Evolutionary conservation across 2,329 filamentous ascomycete genomes (phyloP), one percentile per base, ranked within the genome.

Genomic region (Colletotrichum tropicicola): DNA sequence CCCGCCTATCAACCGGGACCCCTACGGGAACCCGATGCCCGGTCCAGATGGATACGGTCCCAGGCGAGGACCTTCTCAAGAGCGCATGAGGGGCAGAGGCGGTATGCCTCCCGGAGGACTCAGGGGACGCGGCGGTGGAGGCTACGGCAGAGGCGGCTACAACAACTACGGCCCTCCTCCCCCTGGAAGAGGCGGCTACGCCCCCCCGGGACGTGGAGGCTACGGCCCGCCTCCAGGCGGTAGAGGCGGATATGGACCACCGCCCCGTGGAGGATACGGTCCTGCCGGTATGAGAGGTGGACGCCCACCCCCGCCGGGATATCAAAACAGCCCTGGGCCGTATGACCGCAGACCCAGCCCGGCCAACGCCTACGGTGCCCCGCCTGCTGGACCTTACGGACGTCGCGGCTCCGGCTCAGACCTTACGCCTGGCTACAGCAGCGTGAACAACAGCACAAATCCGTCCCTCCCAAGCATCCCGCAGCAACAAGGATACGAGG

Each of bases 11-110:
- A 70, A 75, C 13, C 78, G 78, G 13, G 91, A 93, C 68, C 87
- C 89, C 66, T 92, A 91, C 68, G 90, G 89, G 44, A 91, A 91
- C 71, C 79, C 81, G 9, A 77, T 85, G 41, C 75, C 78, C 37
- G 70, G 78, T 1, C 73, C 74, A 6, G 83, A 83, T 70, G 77
- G 74, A 13, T 87, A 84, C 70, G 83, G 76, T 55, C 75, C 80
- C 73, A 82, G 80, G 64, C 77, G 79, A 69, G 81, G 78, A 3
- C 81, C 79, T 51, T 86, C 82, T 8, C 75, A 76, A 57, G 85
- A 83, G 59, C 82, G 79, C 43, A 80, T 81, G 77, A 84, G 86
- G 60, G 86, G 87, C 23, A 82, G 90, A 71, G 89, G 82, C 17
- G 79, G 74, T 5, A 75, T 73, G 68, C 68, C 70, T 4, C 69